Base-by-base conservation (phyloP, 192 early-diverging fungal species). In the Cetraspora pellucida region DNA sequence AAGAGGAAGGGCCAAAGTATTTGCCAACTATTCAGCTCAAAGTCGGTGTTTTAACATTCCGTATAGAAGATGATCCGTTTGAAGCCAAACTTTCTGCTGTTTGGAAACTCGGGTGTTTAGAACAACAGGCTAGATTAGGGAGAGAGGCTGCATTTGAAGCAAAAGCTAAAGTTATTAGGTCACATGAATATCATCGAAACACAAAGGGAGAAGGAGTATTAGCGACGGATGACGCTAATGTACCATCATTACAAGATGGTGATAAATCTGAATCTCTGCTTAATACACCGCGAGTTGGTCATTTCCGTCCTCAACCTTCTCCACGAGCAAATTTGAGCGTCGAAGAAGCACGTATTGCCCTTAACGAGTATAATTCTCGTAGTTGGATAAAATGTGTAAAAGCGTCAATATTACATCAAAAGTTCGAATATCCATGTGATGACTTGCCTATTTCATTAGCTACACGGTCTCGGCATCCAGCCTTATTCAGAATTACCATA, bases 61-160 rank as follows among this genome's bases (percentile, higher is more conserved):
- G 81, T 4, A 50, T 85, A 30, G 82, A 85, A 27, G 84, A 85
- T 50, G 82, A 85, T 74, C 84, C 84, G 19, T 84, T 85, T 60
- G 84, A 85, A 73, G 73, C 70, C 43, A 45, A 74, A 25, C 37
- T 85, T 44, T 66, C 81, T 23, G 19, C 74, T 10, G 84, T 80
- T 21, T 82, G 81, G 77, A 77, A 68, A 63, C 64, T 81, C 10
- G 84, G 84, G 19, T 21, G 79, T 0, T 13, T 66, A n/a, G 81
- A 85, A 57, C 84, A 85, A 50, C 17, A 43, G 11, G 54, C 61
- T 9, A 69, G 84, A 27, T 46, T 82, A n/a, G 82, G 63, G 23
- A 75, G 81, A 0, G 66, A 80, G 57, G 78, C 70, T 37, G 84
- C 84, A 1, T 85, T 83, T 68, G 73, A 82, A 45, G 70, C 77